Conservation (phyloP, 805 yeast genomes). For the Candida tibetensis region DNA sequence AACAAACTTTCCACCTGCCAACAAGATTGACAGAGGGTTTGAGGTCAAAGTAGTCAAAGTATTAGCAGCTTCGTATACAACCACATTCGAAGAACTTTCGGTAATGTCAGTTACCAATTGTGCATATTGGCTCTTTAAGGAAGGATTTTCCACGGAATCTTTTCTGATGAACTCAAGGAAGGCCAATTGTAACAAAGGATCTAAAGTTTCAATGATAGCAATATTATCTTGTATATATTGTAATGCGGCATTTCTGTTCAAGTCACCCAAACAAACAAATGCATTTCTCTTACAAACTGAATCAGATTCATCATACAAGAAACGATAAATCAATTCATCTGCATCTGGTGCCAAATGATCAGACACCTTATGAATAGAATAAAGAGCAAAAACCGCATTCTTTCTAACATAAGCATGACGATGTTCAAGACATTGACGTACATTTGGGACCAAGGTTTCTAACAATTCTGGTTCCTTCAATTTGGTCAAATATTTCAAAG, state of each 20-base stretch:
- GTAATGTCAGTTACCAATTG: constrained; percentile 69
- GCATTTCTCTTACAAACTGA: constrained; percentile 95
- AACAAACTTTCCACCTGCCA: constrained; percentile 82
- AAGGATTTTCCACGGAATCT: constrained; percentile 65
- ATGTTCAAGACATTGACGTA: constrained; percentile 87
- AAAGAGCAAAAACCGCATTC: constrained; percentile 90
- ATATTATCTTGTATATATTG: constrained; percentile 74
- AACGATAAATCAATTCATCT: constrained; percentile 72
- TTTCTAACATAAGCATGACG: constrained; percentile 98
- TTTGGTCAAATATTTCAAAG: constrained; percentile 86
- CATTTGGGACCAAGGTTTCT: constrained; percentile 93
- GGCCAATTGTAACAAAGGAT: constrained; percentile 82
- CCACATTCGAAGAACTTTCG: constrained; percentile 67
- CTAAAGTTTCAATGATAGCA: constrained; percentile 58
- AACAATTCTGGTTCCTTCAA: constrained; percentile 88
- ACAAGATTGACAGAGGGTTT: constrained; percentile 61
- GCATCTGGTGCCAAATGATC: constrained; percentile 94
- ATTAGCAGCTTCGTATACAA: constrained; percentile 87
- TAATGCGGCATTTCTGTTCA: constrained; percentile 83
- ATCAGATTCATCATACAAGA: constrained; percentile 80
- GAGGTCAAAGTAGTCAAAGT: constrained; percentile 64
- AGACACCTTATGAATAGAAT: constrained; percentile 75
- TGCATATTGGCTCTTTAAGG: constrained; percentile 68
- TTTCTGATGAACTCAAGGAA: constrained; percentile 87
- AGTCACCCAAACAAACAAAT: constrained; percentile 76